Evolutionary conservation across 148 eudicot genomes (phyloP), one percentile per base, ranked within the genome.

Genomic region (Vaccinium corymbosum): DNA sequence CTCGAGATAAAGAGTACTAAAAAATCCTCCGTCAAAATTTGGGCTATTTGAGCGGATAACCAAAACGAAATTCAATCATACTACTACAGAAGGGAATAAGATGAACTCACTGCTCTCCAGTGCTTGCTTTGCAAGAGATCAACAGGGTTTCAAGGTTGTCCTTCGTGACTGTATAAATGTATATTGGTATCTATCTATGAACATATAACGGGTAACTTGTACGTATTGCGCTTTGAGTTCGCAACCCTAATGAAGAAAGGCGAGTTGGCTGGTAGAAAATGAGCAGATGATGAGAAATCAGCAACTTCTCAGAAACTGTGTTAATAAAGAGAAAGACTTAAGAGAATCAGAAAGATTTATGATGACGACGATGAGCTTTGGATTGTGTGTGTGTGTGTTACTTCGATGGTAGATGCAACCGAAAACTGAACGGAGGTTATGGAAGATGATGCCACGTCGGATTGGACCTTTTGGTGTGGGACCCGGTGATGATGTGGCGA

Each of bases 81-180:
- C 14, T 32, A 15, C 0, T 15, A 20, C 17, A 59, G 10, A 42
- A 61, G 22, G 68, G 70, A 1, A 19, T 9, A 80, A 48, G 19
- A 78, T 78, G 50, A 53, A 80, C 72, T 38, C 53, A 80, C 72
- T 4, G 19, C 15, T 80, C 19, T n/a, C 29, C 49, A 79, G 49
- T 56, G 81, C 46, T 51, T 25, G 25, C 27, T 32, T 56, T 56
- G 66, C 27, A 56, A 79, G 48, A 55, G 15, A 55, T 79, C 25
- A 6, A 17, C 32, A 79, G 66, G 62, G 49, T 79, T 79, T 32
- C 53, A 10, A 51, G 50, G 16, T 6, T 20, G 6, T 48, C 29
- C 38, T 78, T 59, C 22, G 1, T 17, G 8, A 57, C 17, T 57
- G n/a, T 57, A 62, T 62, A 20, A 3, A 35, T 35, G 27, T 62